These are phyloP conservation scores for Paraphoma sp. DNA, from an alignment of 2,329 filamentous ascomycete genomes.

Conservation along the genomic window DNA sequence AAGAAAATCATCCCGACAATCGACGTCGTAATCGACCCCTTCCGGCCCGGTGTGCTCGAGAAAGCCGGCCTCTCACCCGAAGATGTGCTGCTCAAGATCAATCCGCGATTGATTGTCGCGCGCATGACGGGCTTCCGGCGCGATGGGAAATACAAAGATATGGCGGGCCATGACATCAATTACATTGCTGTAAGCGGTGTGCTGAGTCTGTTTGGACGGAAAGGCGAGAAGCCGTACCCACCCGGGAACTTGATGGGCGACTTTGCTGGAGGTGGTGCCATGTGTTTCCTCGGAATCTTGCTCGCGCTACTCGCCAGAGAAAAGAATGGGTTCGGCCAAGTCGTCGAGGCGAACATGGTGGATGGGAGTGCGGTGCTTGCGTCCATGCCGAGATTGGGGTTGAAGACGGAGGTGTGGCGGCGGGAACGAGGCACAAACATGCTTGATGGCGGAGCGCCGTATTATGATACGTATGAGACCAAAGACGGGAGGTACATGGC, in stretches of 20 bases:
- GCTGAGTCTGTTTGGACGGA: slow-evolving; percentile 75
- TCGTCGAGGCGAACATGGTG: slow-evolving; percentile 97
- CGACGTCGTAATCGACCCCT: slow-evolving; percentile 92
- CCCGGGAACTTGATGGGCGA: slow-evolving; percentile 87
- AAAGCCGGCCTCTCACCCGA: slow-evolving; percentile 77
- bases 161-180: slow-evolving; percentile 97
- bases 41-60: slow-evolving; percentile 89
- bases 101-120: slow-evolving; percentile 79
- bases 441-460: slow-evolving; percentile 85
- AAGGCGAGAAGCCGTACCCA: slow-evolving; percentile 73
- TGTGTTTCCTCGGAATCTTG: slow-evolving; percentile 81
- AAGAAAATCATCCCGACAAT: slow-evolving; percentile 66
- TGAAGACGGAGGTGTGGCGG: slow-evolving; percentile 69
- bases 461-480: slow-evolving; percentile 88
- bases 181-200: slow-evolving; percentile 90
- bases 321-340: slow-evolving; percentile 74
- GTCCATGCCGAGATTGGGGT: slow-evolving; percentile 74
- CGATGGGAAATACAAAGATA: slow-evolving; percentile 81
- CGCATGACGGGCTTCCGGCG: slow-evolving; percentile 90
- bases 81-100: slow-evolving; percentile 66
- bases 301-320: slow-evolving; percentile 75
- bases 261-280: slow-evolving; percentile 87
- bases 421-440: slow-evolving; percentile 74
- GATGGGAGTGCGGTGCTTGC: slow-evolving; percentile 83
- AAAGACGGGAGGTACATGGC: slow-evolving; percentile 80